Percentiles rank a stretch among this genome's conserved stretches.
phyloP scores from a whole-genome alignment of 768 basidiomycete species.

The Omphalotus guepiniiformis region DNA sequence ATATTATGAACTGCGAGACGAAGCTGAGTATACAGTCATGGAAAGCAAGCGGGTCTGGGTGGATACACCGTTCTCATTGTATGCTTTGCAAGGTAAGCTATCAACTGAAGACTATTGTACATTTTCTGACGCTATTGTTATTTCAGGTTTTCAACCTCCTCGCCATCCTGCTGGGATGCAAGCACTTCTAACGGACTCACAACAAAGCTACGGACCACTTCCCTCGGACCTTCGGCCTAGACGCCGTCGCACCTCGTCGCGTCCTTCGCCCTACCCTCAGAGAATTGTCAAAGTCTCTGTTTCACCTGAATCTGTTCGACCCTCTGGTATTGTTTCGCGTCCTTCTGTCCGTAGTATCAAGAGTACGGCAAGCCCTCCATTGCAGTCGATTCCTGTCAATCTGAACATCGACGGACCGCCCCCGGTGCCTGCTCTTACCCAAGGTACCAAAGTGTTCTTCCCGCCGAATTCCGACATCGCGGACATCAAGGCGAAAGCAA shows the following conservation, averaged over 20 bases:
- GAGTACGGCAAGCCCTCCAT: constrained; percentile 19
- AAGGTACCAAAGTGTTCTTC: constrained; percentile 38
- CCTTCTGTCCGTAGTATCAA: constrained; percentile 14
- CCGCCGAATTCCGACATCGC: constrained; percentile 8
- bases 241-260: constrained; percentile 65
- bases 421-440: constrained; percentile 25
- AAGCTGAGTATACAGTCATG: constrained; percentile 59
- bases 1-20: constrained; percentile 66
- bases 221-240: constrained; percentile 62
- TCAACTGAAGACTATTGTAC: neutral
- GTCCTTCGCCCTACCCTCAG: constrained; percentile 70
- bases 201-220: constrained; percentile 69
- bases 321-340: constrained; percentile 17
- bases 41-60: constrained; percentile 65
- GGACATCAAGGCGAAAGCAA: constrained; percentile 12
- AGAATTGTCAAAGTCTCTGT: constrained; percentile 42
- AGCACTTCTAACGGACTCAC: constrained; percentile 67
- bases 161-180: constrained; percentile 61
- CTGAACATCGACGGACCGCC: constrained; percentile 32
- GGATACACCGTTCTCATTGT: constrained; percentile 74
- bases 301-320: constrained; percentile 37
- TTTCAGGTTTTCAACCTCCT: constrained; percentile 68
- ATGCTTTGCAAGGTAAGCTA: constrained; percentile 62
- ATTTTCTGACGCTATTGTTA: constrained; percentile 8
- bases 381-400: constrained; percentile 44